phyloP scores from a whole-genome alignment of 2,329 filamentous ascomycete genomes.

The Sporothrix mexicana region DNA sequence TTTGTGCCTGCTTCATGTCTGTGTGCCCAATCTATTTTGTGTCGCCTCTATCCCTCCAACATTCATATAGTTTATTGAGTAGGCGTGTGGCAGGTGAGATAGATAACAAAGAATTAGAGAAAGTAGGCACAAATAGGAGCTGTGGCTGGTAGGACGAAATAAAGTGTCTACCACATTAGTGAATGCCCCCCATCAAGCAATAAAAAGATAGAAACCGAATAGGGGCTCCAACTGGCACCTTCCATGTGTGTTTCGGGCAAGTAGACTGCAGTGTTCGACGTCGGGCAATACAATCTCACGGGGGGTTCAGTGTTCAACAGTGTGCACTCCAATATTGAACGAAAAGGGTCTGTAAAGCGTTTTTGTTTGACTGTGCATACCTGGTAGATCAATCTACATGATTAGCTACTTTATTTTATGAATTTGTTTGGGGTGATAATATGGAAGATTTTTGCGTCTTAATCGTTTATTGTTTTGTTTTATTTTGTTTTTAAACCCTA shows the following conservation, averaged over 20 bases:
- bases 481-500: too few relatives aligned
- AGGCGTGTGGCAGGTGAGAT: not conserved
- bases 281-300: not conserved
- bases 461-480: too few relatives aligned
- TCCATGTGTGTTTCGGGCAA: not conserved
- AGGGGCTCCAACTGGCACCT: not conserved
- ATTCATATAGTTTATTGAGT: not conserved
- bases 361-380: too few relatives aligned
- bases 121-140: not conserved
- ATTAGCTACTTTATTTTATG: too few relatives aligned
- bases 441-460: too few relatives aligned
- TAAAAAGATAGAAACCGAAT: not conserved
- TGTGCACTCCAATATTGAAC: not conserved
- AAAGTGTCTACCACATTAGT: not conserved
- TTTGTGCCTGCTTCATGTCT: slow-evolving; percentile 4
- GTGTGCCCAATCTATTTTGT: slow-evolving; percentile 15
- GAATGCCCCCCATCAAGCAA: not conserved
- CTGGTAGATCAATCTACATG: too few relatives aligned
- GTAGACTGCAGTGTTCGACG: not conserved
- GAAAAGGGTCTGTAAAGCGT: too few relatives aligned
- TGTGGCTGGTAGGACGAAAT: not conserved
- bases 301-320: not conserved
- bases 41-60: not conserved
- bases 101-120: not conserved
- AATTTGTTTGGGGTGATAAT: too few relatives aligned